These are phyloP conservation scores for Geotrichum restrictum DNA, from an alignment of 1,139 yeast species.

Conservation along the genomic window DNA sequence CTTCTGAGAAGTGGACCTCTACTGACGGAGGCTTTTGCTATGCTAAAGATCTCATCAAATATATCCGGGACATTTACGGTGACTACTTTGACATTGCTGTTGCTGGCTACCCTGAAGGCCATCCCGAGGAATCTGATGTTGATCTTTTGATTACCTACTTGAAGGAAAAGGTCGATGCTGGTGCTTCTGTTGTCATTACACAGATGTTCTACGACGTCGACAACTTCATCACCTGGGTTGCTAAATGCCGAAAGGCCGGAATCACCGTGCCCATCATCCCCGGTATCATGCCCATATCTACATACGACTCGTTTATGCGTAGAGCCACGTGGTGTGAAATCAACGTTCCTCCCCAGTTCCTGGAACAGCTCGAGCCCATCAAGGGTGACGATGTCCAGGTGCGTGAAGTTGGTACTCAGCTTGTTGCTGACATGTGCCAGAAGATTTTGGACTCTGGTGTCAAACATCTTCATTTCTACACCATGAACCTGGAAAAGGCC, in stretches of 20 bases:
- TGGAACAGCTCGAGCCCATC: constrained; percentile 69
- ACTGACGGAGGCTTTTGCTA: constrained; percentile 66
- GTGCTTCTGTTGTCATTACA: constrained; percentile 88
- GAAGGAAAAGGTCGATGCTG: constrained; percentile 86
- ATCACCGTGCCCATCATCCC: constrained; percentile 86
- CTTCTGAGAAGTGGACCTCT: constrained; percentile 43
- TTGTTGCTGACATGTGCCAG: constrained; percentile 80
- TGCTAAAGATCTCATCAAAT: constrained; percentile 76
- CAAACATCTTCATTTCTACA: constrained; percentile 87
- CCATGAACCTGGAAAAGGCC: constrained; percentile 91
- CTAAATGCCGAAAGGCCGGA: constrained; percentile 66
- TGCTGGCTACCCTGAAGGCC: constrained; percentile 98
- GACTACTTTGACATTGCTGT: constrained; percentile 84
- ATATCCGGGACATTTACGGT: constrained; percentile 66
- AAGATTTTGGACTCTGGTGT: constrained; percentile 70
- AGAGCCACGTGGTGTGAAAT: constrained; percentile 94
- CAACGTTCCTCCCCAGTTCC: constrained; percentile 68
- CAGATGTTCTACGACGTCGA: constrained; percentile 93
- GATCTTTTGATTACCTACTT: constrained; percentile 58
- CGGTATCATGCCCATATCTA: constrained; percentile 96
- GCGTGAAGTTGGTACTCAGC: constrained; percentile 78
- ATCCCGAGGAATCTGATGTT: constrained; percentile 75
- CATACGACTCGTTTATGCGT: constrained; percentile 86
- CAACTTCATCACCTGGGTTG: constrained; percentile 77
- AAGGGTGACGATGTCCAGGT: constrained; percentile 88